Conservation (phyloP, 2,329 filamentous ascomycete genomes). For the Acephala macrosclerotiorum region DNA sequence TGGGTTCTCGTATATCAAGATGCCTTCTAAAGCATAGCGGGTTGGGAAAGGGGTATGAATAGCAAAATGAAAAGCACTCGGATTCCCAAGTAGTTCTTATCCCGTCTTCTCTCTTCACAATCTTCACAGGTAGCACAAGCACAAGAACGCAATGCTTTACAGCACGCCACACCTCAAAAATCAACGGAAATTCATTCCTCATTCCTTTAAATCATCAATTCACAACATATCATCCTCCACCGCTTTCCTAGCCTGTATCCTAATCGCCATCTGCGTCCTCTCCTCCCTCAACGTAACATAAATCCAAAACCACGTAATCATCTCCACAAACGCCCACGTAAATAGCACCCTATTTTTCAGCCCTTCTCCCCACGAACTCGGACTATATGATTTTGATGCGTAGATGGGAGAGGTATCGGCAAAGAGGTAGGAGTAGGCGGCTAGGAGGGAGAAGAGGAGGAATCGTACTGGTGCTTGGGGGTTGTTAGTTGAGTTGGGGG, state of each 20-base stretch:
- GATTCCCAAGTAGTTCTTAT: not conserved
- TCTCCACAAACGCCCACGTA: conserved; percentile 83
- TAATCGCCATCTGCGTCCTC: conserved; percentile 47
- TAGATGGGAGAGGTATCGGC: conserved; percentile 58
- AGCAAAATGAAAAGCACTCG: not conserved
- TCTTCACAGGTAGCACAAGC: not conserved
- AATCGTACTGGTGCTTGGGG: conserved; percentile 67
- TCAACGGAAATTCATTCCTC: not conserved
- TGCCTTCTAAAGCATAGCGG: not conserved
- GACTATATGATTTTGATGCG: conserved; percentile 48
- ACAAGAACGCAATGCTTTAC: not conserved
- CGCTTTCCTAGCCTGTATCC: conserved; percentile 42
- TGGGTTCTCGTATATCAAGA: conserved; percentile 34
- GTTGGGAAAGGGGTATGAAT: not conserved
- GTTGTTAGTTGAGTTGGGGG: conserved; percentile 9
- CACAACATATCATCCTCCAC: conserved; percentile 46
- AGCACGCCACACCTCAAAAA: not conserved
- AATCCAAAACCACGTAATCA: conserved; percentile 87
- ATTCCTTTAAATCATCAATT: conserved; percentile 18
- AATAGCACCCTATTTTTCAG: conserved; percentile 88
- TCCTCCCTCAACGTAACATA: conserved; percentile 76
- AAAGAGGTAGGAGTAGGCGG: conserved; percentile 72
- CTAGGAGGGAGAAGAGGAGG: conserved; percentile 65
- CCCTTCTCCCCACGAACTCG: conserved; percentile 63
- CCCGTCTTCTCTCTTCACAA: not conserved